Evolutionary conservation across 495 filamentous ascomycete genomes (phyloP).

Genomic region (Hyaloscypha variabilis): DNA sequence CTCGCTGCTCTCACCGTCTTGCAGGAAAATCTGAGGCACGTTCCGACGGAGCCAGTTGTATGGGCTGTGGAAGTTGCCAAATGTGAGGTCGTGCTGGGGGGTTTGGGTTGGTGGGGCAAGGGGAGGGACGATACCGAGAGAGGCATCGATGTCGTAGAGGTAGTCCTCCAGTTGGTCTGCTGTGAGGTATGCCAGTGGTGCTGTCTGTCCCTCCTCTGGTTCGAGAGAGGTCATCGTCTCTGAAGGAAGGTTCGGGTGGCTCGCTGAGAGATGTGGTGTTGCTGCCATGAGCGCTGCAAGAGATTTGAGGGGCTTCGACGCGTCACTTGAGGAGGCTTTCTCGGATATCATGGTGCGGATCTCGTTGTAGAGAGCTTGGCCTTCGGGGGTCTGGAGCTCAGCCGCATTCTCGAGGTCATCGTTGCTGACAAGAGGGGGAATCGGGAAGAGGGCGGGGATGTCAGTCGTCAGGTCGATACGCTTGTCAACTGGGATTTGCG

Average conservation of each 20-base stretch:
- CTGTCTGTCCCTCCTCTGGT: conserved; percentile 6
- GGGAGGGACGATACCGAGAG: conserved; percentile 47
- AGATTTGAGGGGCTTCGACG: conserved; percentile 44
- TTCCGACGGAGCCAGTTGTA: conserved; percentile 89
- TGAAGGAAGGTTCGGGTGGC: neutral
- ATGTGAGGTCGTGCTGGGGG: conserved; percentile 50
- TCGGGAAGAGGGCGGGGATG: conserved; percentile 9
- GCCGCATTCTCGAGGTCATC: conserved; percentile 22
- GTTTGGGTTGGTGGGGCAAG: conserved; percentile 11
- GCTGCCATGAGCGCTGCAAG: conserved; percentile 39
- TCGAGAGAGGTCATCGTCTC: conserved; percentile 14
- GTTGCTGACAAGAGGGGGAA: conserved; percentile 22
- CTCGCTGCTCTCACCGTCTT: conserved; percentile 72
- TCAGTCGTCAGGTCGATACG: conserved; percentile 53
- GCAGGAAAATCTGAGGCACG: conserved; percentile 80
- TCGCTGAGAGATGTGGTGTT: conserved; percentile 22
- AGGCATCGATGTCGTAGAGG: conserved; percentile 68
- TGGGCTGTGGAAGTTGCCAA: conserved; percentile 81
- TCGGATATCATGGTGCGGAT: conserved; percentile 22
- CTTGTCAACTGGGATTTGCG: conserved; percentile 71
- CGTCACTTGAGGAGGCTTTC: conserved; percentile 40
- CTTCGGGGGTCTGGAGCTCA: conserved; percentile 45
- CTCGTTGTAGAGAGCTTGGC: conserved; percentile 42
- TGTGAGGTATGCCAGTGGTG: conserved; percentile 58
- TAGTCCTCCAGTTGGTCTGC: conserved; percentile 82